phyloP scores from a whole-genome alignment of 352 stramenopile genomes.

The Phytophthora boehmeriae region DNA sequence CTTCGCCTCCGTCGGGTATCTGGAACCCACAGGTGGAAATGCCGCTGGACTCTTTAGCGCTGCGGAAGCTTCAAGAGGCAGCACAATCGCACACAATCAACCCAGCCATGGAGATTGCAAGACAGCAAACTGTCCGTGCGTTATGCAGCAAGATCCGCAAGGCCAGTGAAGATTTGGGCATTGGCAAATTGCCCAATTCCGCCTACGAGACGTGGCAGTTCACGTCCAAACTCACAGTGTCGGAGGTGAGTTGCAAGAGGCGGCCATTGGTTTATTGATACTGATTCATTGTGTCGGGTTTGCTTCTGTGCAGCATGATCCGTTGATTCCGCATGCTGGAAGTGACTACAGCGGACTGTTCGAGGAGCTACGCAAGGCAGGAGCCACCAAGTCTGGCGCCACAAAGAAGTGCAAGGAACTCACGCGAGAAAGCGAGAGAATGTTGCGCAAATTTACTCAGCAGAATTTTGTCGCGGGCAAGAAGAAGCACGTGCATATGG shows the following conservation, averaged over 20 bases:
- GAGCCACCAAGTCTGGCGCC: constrained; percentile 61
- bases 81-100: constrained; percentile 28
- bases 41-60: constrained; percentile 23
- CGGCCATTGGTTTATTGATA: too few relatives aligned
- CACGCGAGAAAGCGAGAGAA: constrained; percentile 52
- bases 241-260: constrained; percentile 29
- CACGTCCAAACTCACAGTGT: constrained; percentile 72
- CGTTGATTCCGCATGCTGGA: constrained; percentile 67
- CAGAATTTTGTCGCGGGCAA: constrained; percentile 45
- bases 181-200: constrained; percentile 80
- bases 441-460: constrained; percentile 59
- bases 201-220: constrained; percentile 90
- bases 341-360: constrained; percentile 77
- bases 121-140: constrained; percentile 69
- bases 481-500: constrained; percentile 58
- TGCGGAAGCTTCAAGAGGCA: constrained; percentile 19
- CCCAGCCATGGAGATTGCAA: constrained; percentile 66
- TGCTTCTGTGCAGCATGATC: constrained; percentile 38
- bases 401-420: constrained; percentile 73
- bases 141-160: constrained; percentile 74
- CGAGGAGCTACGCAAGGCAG: constrained; percentile 77
- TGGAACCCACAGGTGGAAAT: constrained; percentile 60
- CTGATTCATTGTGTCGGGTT: too few relatives aligned
- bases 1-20: constrained; percentile 30
- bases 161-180: constrained; percentile 73